Percentiles rank a stretch among this genome's conserved stretches.
These are phyloP conservation scores for Diutina mesorugosa DNA, from an alignment of 1,139 yeast genomes.

Conservation along the genomic window DNA sequence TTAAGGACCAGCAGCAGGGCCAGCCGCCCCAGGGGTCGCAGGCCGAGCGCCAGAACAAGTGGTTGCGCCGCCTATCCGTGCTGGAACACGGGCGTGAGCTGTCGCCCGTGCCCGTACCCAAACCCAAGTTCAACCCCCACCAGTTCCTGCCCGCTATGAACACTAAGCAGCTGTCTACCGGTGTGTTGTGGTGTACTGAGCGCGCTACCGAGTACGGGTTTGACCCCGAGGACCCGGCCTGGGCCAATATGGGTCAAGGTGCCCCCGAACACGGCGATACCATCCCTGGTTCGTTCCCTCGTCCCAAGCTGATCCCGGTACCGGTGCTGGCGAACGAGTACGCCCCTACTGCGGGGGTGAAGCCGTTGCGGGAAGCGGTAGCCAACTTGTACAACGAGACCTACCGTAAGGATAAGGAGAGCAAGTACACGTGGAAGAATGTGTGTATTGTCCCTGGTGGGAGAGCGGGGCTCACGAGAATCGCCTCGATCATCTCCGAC, in stretches of 20 bases:
- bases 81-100: slow-evolving; percentile 26
- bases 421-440: slow-evolving; percentile 52
- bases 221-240: slow-evolving; percentile 31
- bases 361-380: slow-evolving; percentile 46
- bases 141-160: slow-evolving; percentile 51
- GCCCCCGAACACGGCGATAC: slow-evolving; percentile 59
- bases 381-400: slow-evolving; percentile 48
- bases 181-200: slow-evolving; percentile 61
- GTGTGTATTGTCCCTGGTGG: slow-evolving; percentile 65
- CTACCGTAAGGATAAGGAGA: slow-evolving; percentile 35
- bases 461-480: slow-evolving; percentile 54
- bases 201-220: slow-evolving; percentile 52
- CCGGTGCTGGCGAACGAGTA: slow-evolving; percentile 44
- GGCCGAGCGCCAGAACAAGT: slow-evolving; percentile 7
- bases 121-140: slow-evolving; percentile 30
- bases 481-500: slow-evolving; percentile 52
- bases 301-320: slow-evolving; percentile 42
- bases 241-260: slow-evolving; percentile 64
- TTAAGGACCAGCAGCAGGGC: slow-evolving; percentile 4
- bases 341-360: slow-evolving; percentile 55
- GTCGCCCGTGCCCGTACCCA: slow-evolving; percentile 41
- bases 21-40: neutral
- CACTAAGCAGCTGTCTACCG: slow-evolving; percentile 51
- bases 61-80: slow-evolving; percentile 19
- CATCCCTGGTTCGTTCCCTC: slow-evolving; percentile 45